A percentile compares a stretch with the other conserved stretches of the same genome.
These are phyloP conservation scores for Ogataea populi-albae DNA, from an alignment of 805 yeast species.

Conservation along the genomic window DNA sequence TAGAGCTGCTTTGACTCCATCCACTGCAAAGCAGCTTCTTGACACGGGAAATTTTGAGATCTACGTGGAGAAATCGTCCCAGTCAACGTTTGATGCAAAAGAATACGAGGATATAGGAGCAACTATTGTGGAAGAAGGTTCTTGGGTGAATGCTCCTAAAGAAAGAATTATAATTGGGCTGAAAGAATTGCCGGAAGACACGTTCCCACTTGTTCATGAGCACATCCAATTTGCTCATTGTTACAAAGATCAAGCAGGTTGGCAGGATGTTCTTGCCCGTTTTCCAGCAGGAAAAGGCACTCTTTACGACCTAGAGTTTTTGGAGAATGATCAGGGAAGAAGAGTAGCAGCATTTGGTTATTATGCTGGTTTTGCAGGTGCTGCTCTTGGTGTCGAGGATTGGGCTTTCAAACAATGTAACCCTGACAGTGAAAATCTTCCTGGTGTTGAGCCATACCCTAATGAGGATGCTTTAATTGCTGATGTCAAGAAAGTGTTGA, in stretches of 20 bases:
- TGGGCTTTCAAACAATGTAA: constrained; percentile 91
- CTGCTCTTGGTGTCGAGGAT: constrained; percentile 90
- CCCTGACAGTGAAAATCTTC: constrained; percentile 63
- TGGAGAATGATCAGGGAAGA: constrained; percentile 92
- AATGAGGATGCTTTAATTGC: constrained; percentile 71
- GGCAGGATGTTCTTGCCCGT: constrained; percentile 87
- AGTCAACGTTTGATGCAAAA: constrained; percentile 69
- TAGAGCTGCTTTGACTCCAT: constrained; percentile 94
- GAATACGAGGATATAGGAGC: constrained; percentile 86
- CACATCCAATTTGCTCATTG: constrained; percentile 99
- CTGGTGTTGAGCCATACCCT: constrained; percentile 78
- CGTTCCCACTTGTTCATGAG: constrained; percentile 91
- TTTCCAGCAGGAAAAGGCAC: constrained; percentile 91
- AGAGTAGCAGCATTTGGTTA: constrained; percentile 99
- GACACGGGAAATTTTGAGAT: constrained; percentile 82
- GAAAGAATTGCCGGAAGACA: constrained; percentile 91
- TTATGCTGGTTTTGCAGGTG: constrained; percentile 99
- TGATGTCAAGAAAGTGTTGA: constrained; percentile 63
- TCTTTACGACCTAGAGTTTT: constrained; percentile 89
- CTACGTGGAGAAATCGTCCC: constrained; percentile 82
- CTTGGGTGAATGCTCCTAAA: constrained; percentile 89
- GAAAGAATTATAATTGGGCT: constrained; percentile 90
- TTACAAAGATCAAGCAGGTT: constrained; percentile 95
- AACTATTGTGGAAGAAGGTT: constrained; percentile 83
- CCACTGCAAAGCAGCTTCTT: constrained; percentile 76